phyloP scores from a whole-genome alignment of 2,329 filamentous ascomycete species.

The Talaromyces sp. region DNA sequence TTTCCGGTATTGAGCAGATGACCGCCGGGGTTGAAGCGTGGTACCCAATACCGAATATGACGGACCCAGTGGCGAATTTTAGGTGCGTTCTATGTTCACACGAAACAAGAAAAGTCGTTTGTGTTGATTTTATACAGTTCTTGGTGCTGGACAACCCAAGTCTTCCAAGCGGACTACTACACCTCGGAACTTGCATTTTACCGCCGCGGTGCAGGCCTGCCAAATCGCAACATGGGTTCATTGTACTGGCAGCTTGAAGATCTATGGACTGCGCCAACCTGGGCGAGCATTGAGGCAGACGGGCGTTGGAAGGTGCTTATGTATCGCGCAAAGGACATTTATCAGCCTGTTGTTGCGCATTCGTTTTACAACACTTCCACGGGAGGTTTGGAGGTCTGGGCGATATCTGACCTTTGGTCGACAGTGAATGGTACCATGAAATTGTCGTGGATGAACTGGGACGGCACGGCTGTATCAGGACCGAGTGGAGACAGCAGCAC shows the following conservation, averaged over 20 bases:
- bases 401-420: neutral
- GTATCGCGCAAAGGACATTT: neutral
- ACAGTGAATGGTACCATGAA: neutral
- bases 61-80: neutral
- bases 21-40: neutral
- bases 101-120: neutral
- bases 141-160: constrained; percentile 1
- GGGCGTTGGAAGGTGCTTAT: neutral
- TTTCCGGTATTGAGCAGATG: neutral
- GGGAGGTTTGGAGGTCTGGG: neutral
- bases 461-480: neutral
- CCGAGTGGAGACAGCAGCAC: neutral
- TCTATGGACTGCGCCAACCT: constrained; percentile 58
- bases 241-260: constrained; percentile 36
- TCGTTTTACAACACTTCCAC: neutral
- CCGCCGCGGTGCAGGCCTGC: neutral
- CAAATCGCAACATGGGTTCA: neutral
- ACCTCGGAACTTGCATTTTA: neutral
- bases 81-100: neutral
- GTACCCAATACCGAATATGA: neutral
- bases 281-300: constrained; percentile 60
- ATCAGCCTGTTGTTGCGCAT: neutral
- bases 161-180: neutral
- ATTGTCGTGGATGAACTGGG: constrained; percentile 1
- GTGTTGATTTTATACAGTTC: neutral